Evolutionary conservation across 352 stramenopile genomes (phyloP), one percentile per base, ranked within the genome.

Genomic region (Elongisporangium prolatum): DNA sequence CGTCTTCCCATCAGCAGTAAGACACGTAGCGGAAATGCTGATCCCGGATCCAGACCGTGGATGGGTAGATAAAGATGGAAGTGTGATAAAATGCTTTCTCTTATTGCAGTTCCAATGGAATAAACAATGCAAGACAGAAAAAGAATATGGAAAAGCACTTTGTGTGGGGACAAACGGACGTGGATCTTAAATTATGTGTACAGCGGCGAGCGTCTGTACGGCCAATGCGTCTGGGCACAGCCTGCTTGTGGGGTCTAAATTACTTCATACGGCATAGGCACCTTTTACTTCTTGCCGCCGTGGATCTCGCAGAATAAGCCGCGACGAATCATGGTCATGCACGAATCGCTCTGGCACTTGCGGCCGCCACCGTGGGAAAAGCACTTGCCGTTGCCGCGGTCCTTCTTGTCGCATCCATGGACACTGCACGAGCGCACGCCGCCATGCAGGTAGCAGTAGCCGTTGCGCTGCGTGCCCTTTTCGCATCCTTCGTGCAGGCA

Each of bases 311-410:
- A 92, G 61, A 73, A 86, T 14, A 69, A 71, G 18, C 82, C 80
- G 37, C 81, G 71, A 28, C 82, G 80, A 52, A 89, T 88, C 37
- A 71, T 90, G 40, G 70, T 77, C n/a, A 80, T 68, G 69, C 83
- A 92, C 61, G 77, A 72, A 28, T 73, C 67, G 2, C 75, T 68
- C 54, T 91, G 76, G 65, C 83, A 92, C 49, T 80, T 80, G 61
- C 80, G 80, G 55, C 84, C 81, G 48, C 82, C 84, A 17, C 84
- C 81, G 60, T 91, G 84, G 1, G 77, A 82, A 34, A 90, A 89
- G 72, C 84, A 93, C 64, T 88, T 88, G 67, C 84, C 84, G 50
- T 90, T 91, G 57, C 84, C 84, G n/a, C 84, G 79, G 67, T 93
- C 84, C 58, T 91, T 91, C 63, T 89, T 89, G 51, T 88, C 75